Base-by-base conservation (phyloP, 2,329 filamentous ascomycete species). In the Allantophomopsis cytisporea region DNA sequence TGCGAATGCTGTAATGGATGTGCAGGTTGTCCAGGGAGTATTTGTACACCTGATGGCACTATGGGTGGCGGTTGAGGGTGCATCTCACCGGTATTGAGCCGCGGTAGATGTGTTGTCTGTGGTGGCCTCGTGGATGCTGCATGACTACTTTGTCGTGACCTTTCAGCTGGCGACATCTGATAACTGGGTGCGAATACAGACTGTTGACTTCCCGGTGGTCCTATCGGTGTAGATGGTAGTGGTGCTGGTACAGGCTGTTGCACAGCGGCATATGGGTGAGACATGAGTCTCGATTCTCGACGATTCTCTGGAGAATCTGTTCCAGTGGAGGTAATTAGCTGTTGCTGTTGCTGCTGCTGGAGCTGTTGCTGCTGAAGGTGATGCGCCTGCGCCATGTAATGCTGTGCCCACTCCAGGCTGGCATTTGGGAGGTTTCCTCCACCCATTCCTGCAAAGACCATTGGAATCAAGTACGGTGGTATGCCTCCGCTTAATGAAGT, bases 401-500 rank as follows among this genome's bases (percentile, higher is more conserved):
- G 77, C 52, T 84, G 80, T 11, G 74, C 71, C 71, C 71, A 79
- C 53, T 85, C 80, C 39, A 83, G 49, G 3, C 73, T 71, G 23
- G 70, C 66, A 45, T 73, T 74, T 15, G 77, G 66, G 20, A 80
- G 57, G 40, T 66, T 64, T 30, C 75, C 76, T 31, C 77, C 78
- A 35, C 71, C 71, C 67, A 85, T 79, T 34, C 79, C 78, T 11
- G 78, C 73, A 57, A 88, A 86, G 17, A 88, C 76, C 43, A 85
- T 62, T 6, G 83, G 83, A 18, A 87, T 70, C 69, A 87, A 74
- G 30, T 78, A 69, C 11, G 82, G 80, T 8, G 83, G 82, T 38
- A 88, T 75, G 10, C 82, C 81, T 31, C 77, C 75, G 39, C 69
- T 66, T 39, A 87, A 57, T 2, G 80, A 82, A 16, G 80, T 76